A percentile compares a stretch with the other conserved stretches of the same genome.
Conservation (phyloP, 2,329 filamentous ascomycete genomes). For the Rhinocladiella mackenziei region DNA sequence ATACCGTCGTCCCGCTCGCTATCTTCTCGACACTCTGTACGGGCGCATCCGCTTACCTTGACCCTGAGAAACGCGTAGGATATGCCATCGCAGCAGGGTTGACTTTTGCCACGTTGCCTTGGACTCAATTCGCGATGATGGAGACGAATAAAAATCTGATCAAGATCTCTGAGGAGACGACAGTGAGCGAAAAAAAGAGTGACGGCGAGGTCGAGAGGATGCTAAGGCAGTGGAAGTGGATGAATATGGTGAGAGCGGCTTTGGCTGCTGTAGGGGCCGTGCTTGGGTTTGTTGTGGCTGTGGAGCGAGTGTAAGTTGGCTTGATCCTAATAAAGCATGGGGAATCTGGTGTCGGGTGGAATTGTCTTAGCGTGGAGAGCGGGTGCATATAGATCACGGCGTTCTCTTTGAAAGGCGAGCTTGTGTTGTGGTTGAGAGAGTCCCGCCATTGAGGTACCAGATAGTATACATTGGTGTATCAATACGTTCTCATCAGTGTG, state of each 20-base stretch:
- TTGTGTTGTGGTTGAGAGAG: too few species aligned
- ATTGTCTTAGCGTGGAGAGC: too few species aligned
- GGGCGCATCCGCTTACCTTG: conserved; percentile 11
- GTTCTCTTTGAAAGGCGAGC: too few species aligned
- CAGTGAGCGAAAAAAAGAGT: neutral
- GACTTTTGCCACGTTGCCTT: conserved; percentile 5
- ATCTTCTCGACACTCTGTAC: conserved; percentile 8
- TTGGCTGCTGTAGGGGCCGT: conserved; percentile 10
- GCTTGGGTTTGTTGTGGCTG: neutral
- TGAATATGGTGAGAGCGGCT: conserved; percentile 17
- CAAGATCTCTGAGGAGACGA: conserved; percentile 8
- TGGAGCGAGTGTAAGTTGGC: too few species aligned
- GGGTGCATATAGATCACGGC: too few species aligned
- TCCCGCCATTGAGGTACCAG: too few species aligned
- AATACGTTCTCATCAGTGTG: too few species aligned
- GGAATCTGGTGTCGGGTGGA: too few species aligned
- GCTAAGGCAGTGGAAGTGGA: conserved; percentile 19
- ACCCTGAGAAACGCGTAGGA: conserved; percentile 5
- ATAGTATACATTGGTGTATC: too few species aligned
- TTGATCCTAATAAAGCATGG: too few species aligned
- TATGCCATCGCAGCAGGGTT: conserved; percentile 11
- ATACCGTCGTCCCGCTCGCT: conserved; percentile 13
- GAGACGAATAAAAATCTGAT: conserved; percentile 8
- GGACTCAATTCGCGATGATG: conserved; percentile 9
- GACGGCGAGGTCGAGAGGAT: conserved; percentile 10